Evolutionary conservation across 108 stramenopile species (phyloP), one percentile per base, ranked within the genome.

Genomic region (Cyclotella baltica): DNA sequence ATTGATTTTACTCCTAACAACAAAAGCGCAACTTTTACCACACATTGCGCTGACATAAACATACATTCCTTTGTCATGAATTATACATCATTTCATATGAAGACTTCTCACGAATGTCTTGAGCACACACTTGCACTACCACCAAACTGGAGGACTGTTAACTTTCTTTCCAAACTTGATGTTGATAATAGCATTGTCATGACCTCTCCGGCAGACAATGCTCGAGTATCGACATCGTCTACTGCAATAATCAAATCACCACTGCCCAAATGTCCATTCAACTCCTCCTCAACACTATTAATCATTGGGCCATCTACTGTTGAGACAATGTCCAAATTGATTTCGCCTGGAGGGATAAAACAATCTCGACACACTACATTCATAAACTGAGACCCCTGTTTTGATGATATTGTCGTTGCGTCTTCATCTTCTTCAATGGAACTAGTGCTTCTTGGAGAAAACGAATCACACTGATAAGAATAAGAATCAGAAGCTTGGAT

Each of bases 251-350:
- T 95, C 71, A 92, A 56, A 48, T 92, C 92, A 3, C 91, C 94
- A 30, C 85, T 87, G 55, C 86, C 88, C n/a, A 93, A 65, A 56
- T 95, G 89, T 0, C 90, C 94, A 62, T 84, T 72, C 52, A 83
- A 71, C 37, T 85, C 87, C 27, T 87, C 90, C 3, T 83, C 81
- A 8, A 92, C 86, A 20, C 85, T 81, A 31, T 88, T 88, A 0
- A 95, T 85, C 15, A 90, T 87, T 33, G 94, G 94, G 23, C 94
- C 94, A 71, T 95, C 94, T 58, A 91, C 92, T 13, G 93, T 95
- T 0, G 92, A 91, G 56, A 88, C 86, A 64, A 94, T 89, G 11
- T 92, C 88, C 37, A 92, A 89, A 10, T 90, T 62, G 34, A 95
- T 70, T 46, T 85, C 88, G 20, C 94, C 94, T 38, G 92, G 89